A percentile compares a stretch with the other conserved stretches of the same genome.
These are phyloP conservation scores for Suhomyces guaymorum DNA, from an alignment of 1,139 yeast genomes.

Conservation along the genomic window DNA sequence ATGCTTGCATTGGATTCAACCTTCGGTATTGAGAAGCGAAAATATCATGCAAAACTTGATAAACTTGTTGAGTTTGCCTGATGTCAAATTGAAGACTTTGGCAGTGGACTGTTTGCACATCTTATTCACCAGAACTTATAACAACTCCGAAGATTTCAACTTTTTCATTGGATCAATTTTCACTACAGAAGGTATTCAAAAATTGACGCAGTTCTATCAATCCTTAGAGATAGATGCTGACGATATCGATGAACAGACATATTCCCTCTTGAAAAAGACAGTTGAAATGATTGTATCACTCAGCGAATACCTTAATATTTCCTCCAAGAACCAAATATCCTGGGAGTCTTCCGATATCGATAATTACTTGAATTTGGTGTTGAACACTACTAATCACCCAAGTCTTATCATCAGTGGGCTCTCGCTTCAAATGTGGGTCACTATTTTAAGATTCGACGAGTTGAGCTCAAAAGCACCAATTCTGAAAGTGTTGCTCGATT, in stretches of 20 bases:
- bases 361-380: slow-evolving; percentile 69
- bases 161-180: slow-evolving; percentile 80
- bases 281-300: slow-evolving; percentile 93
- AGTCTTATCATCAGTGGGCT: slow-evolving; percentile 89
- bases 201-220: slow-evolving; percentile 65
- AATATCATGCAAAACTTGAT: slow-evolving; percentile 67
- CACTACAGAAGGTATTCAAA: slow-evolving; percentile 65
- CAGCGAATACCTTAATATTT: slow-evolving; percentile 68
- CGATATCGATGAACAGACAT: slow-evolving; percentile 74
- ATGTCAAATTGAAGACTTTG: slow-evolving; percentile 70
- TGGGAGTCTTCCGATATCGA: slow-evolving; percentile 58
- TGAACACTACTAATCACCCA: slow-evolving; percentile 79
- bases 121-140: slow-evolving; percentile 78
- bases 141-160: slow-evolving; percentile 69
- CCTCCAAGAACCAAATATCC: slow-evolving; percentile 38
- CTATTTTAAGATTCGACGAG: slow-evolving; percentile 80
- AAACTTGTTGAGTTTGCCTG: slow-evolving; percentile 59
- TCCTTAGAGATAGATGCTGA: slow-evolving; percentile 67
- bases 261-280: slow-evolving; percentile 80
- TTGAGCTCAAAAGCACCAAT: slow-evolving; percentile 54
- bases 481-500: slow-evolving; percentile 57
- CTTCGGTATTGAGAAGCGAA: slow-evolving; percentile 67
- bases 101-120: slow-evolving; percentile 92
- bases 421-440: slow-evolving; percentile 93
- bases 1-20: slow-evolving; percentile 88